Percentiles rank a stretch among this genome's conserved stretches.
Conservation (phyloP, 768 basidiomycete genomes). For the Clitopilus hobsonii region DNA sequence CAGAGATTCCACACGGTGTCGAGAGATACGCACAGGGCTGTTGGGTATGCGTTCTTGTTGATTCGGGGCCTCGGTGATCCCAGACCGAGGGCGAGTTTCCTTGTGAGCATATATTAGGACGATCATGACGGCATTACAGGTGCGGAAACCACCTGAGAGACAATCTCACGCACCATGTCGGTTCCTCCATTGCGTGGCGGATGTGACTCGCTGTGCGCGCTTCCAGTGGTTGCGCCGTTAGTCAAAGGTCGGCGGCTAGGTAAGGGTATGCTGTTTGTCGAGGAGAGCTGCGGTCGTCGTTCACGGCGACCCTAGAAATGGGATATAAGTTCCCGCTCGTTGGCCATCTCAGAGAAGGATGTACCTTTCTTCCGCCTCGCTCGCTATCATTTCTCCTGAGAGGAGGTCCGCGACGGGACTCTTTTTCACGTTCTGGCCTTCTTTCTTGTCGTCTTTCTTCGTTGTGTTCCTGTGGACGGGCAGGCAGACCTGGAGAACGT, state of each 20-base stretch:
- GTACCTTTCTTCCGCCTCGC: neutral
- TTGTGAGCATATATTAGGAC: too few relatives aligned
- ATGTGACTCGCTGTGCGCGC: too few relatives aligned
- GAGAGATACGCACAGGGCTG: too few relatives aligned
- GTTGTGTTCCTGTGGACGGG: neutral
- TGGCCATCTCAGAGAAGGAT: neutral
- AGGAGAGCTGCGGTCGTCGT: constrained; percentile 21
- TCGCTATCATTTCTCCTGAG: neutral
- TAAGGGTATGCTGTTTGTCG: constrained; percentile 35
- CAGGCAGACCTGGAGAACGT: neutral
- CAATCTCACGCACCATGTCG: too few relatives aligned
- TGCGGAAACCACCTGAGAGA: too few relatives aligned
- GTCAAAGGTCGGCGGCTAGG: constrained; percentile 26
- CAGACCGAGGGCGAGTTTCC: too few relatives aligned
- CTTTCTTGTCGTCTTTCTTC: too few relatives aligned
- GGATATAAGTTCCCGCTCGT: neutral
- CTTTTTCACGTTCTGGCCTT: neutral
- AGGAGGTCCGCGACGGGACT: neutral
- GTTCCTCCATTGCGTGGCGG: constrained; percentile 8
- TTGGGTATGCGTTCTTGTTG: too few relatives aligned
- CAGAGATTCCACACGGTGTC: too few relatives aligned
- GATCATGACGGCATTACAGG: too few relatives aligned
- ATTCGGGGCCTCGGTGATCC: too few relatives aligned
- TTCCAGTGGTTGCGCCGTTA: constrained; percentile 5
- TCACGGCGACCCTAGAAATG: constrained; percentile 18